These are phyloP conservation scores for Psidium friedrichsthalianum DNA, from an alignment of 345 rosid species.

Conservation along the genomic window DNA sequence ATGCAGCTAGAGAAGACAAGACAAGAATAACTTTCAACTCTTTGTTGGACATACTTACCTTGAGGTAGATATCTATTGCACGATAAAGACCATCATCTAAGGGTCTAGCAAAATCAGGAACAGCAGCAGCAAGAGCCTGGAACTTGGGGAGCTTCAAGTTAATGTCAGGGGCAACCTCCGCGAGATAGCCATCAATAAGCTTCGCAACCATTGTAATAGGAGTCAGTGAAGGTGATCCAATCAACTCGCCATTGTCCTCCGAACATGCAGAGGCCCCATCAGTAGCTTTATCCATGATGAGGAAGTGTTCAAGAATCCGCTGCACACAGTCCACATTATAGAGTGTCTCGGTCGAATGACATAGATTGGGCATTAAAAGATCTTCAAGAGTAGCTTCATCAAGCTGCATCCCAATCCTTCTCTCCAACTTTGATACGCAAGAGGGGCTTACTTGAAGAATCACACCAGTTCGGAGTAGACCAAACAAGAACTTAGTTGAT, in stretches of 20 bases:
- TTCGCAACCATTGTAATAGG: slow-evolving; percentile 81
- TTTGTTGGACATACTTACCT: slow-evolving; percentile 30
- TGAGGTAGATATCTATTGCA: slow-evolving; percentile 85
- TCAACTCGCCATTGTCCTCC: slow-evolving; percentile 57
- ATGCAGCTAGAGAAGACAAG: not conserved
- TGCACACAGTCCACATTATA: slow-evolving; percentile 89
- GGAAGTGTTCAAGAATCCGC: slow-evolving; percentile 77
- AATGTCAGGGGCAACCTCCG: slow-evolving; percentile 92
- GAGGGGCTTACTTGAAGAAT: slow-evolving; percentile 57
- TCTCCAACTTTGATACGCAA: slow-evolving; percentile 62
- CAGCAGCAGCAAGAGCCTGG: slow-evolving; percentile 79
- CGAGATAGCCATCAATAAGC: slow-evolving; percentile 92
- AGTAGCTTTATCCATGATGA: slow-evolving; percentile 58
- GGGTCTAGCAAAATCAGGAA: slow-evolving; percentile 85
- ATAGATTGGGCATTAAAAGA: slow-evolving; percentile 87
- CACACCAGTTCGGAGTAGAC: slow-evolving; percentile 73
- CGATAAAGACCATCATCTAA: slow-evolving; percentile 94
- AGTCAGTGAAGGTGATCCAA: slow-evolving; percentile 71
- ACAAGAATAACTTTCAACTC: not conserved
- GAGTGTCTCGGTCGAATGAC: slow-evolving; percentile 78
- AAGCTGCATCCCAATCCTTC: slow-evolving; percentile 84
- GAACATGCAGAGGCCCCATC: slow-evolving; percentile 80
- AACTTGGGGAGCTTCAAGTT: slow-evolving; percentile 90
- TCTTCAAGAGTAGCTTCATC: slow-evolving; percentile 93
- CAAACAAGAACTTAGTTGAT: slow-evolving; percentile 66